Percentiles rank a stretch among this genome's conserved stretches.
Evolutionary conservation across 768 basidiomycete genomes (phyloP).

Genomic region (Pisolithus microcarpus): DNA sequence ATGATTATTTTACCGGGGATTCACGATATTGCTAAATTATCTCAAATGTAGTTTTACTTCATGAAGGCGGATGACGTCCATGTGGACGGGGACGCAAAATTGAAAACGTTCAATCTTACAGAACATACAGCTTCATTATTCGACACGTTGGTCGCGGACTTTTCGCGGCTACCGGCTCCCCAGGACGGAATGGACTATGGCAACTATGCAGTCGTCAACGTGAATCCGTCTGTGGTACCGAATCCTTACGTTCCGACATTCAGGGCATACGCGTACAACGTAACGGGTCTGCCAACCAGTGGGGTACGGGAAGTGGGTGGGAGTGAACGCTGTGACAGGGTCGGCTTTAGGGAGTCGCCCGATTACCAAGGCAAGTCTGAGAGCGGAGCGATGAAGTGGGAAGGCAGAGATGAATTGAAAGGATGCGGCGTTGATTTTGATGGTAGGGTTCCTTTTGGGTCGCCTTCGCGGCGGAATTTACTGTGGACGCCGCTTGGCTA

Average conservation of each 20-base stretch:
- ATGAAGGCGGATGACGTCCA: conserved; percentile 47
- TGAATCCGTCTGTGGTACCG: conserved; percentile 79
- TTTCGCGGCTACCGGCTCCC: conserved; percentile 51
- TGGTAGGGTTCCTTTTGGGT: conserved; percentile 54
- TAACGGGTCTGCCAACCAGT: conserved; percentile 31
- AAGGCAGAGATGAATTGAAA: conserved; percentile 54
- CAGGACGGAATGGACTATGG: conserved; percentile 46
- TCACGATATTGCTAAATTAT: not conserved
- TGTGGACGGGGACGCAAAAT: conserved; percentile 17
- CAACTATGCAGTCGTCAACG: conserved; percentile 71
- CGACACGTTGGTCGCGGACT: conserved; percentile 57
- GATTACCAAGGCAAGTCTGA: conserved; percentile 40
- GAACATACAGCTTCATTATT: conserved; percentile 7
- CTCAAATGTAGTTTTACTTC: conserved; percentile 43
- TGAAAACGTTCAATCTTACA: conserved; percentile 1
- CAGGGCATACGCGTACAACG: conserved; percentile 77
- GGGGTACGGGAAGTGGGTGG: conserved; percentile 3
- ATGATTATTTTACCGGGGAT: conserved; percentile 19
- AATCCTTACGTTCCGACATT: conserved; percentile 79
- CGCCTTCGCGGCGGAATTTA: conserved; percentile 66
- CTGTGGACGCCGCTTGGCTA: conserved; percentile 75
- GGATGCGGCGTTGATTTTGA: conserved; percentile 22
- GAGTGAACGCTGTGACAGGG: conserved; percentile 1
- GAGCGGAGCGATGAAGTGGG: conserved; percentile 37
- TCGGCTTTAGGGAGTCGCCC: conserved; percentile 16